Base-by-base conservation (phyloP, 805 yeast genomes). In the Candida golubevii region DNA sequence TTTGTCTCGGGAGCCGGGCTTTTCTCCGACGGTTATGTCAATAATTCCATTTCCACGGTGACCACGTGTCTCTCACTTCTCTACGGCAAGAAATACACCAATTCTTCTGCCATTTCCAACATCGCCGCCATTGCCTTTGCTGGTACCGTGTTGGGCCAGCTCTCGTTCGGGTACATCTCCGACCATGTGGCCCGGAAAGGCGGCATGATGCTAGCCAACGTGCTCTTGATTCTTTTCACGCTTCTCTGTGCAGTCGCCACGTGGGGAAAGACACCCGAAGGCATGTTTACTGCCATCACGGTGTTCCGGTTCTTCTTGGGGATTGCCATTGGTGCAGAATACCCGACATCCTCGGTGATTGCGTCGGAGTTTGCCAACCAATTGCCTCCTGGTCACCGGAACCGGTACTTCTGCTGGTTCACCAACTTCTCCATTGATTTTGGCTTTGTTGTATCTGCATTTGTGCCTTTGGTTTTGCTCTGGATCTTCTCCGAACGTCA, bases 301-400 rank as follows among this genome's bases (percentile, higher is more conserved):
- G 84, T 83, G 8, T 88, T 84, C 63, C 78, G 98, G 64, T 87
- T 87, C 64, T 83, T 90, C 66, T 69, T 90, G 41, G 98, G 98
- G 67, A 72, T 88, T 51, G 95, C 90, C 57, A 86, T 91, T 55
- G 98, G 98, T 56, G 90, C 95, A 39, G 98, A 90, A 67, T 90
- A 90, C 61, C 96, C 97, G 38, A 84, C 95, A 11, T 90, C 96
- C 36, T 84, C 96, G 8, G 91, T 90, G 14, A 95, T 95, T 32
- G 88, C 95, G 54, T 89, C 97, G 27, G 97, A 90, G 65, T 93
- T 95, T 33, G 81, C 95, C 37, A 82, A 85, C 45, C 67, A 79
- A 49, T 69, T 89, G 55, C 86, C 90, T 13, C 74, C 80, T n/a
- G 95, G 95, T 46, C 75, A 77, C 48, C 83, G 97, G 71, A 88